Base-by-base conservation (phyloP, 495 filamentous ascomycete genomes). In the Parmelia sp. region DNA sequence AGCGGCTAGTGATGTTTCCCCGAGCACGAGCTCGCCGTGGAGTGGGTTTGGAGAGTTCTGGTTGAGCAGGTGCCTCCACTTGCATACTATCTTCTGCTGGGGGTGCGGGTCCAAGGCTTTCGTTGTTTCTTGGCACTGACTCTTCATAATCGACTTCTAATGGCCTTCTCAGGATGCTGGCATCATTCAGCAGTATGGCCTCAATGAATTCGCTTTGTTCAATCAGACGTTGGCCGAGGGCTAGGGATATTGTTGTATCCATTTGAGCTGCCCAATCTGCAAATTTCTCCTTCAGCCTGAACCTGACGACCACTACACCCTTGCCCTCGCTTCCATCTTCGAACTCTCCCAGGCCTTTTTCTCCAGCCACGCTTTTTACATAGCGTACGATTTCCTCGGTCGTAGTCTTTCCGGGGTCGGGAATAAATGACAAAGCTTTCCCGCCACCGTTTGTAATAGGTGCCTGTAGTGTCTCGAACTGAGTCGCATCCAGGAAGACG, bases 161-260 rank as follows among this genome's bases (percentile, higher is more conserved):
- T 3, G 86, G 80, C 42, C 83, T 83, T 63, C 87, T 84, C 23
- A 97, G 76, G 33, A 80, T 75, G 62, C 82, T 85, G 6, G 89
- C 83, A 76, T 97, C 87, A 61, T 86, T 87, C 15, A 76, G 85
- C 23, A 97, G 74, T 57, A 98, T 96, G 5, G 90, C 90, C 75
- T 96, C 91, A 12, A 98, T 80, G 65, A 98, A 96, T 66, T 96
- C 92, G 57, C 87, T 91, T 73, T 97, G 94, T 62, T 92, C 87
- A 57, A 97, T 86, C 27, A 92, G 84, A 6, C 90, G 84, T 69
- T 92, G 90, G 63, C 90, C 88, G 21, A 92, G 83, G 53, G 80
- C 79, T 35, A 85, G 68, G 9, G 90, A 88, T 51, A 92, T 83
- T 6, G 85, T 74, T 31, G 81, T 84, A 62, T 84, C 78, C 67